phyloP scores from a whole-genome alignment of 192 early-diverging fungal species.

The Gamsiella multidivaricata region DNA sequence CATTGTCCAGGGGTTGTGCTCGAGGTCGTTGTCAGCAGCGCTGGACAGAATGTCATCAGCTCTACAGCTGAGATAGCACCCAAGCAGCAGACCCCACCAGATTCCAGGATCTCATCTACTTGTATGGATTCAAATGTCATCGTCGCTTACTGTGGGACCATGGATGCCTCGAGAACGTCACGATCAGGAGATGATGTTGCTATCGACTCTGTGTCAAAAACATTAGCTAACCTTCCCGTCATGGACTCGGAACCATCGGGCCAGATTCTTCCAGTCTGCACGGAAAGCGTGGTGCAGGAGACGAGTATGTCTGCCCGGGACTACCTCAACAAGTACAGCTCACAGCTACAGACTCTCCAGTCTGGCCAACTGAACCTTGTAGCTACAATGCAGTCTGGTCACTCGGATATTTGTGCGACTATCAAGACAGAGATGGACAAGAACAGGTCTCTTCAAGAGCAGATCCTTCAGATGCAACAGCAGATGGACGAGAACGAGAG shows the following conservation, averaged over 20 bases:
- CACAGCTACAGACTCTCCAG: no score
- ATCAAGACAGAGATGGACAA: slow-evolving; percentile 2
- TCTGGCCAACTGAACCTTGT: background rate
- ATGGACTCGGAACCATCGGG: no score
- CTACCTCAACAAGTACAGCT: no score
- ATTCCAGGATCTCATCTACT: background rate
- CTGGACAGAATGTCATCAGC: background rate
- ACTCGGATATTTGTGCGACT: background rate
- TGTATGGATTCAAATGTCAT: background rate
- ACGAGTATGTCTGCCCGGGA: no score
- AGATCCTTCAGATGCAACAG: background rate
- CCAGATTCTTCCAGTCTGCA: no score
- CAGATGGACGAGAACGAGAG: background rate
- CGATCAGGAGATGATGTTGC: no score
- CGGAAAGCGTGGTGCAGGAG: no score
- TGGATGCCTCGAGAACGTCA: background rate
- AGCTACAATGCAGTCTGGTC: no score
- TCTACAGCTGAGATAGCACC: no score
- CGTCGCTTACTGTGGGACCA: background rate
- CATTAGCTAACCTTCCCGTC: no score
- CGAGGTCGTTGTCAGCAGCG: background rate
- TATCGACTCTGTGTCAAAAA: no score
- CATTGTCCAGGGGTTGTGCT: background rate
- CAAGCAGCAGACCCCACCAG: background rate
- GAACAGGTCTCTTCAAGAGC: background rate